Evolutionary conservation across 495 filamentous ascomycete species (phyloP), one percentile per base, ranked within the genome.

Genomic region (Cercophora sp.): DNA sequence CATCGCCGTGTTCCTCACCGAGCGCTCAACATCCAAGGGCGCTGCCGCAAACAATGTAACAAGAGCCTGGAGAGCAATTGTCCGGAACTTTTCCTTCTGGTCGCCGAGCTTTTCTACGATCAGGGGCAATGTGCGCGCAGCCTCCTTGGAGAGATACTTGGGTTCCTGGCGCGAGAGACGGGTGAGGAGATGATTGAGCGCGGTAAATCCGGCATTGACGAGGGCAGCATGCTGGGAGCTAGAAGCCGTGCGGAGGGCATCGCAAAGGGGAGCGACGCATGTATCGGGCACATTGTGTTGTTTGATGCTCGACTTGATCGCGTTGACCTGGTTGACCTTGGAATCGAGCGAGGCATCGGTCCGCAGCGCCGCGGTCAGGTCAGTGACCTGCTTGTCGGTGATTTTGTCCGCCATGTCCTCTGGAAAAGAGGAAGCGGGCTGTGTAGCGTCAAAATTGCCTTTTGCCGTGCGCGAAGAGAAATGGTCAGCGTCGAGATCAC

Each of bases 81-180:
- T 64, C 47, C 89, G 82, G 52, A 87, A 74, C 57, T 89, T 88
- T 52, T 96, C 91, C 62, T 91, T 91, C 56, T 82, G 82, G 63
- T 97, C 92, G 19, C 90, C 90, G 40, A 97, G 79, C 56, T 91
- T 87, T 35, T 97, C 92, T 40, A 90, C 69, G 34, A 96, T 76
- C 22, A 88, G 64, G 2, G 89, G 85, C 36, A 96, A 72, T 22
- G 80, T 82, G 36, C 80, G 76, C 3, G 76, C 77, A 15, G 85
- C 84, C 54, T 83, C 74, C 31, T 82, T 80, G n/a, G 83, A 65
- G 41, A 88, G 68, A 56, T 78, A 75, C 41, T 85, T 82, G 29
- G 87, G 82, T 25, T 93, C 86, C 69, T 97, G 92, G 31, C 90
- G 82, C 40, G 79, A 76, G 43, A 97, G 71, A 22, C 92, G 84